Conservation (phyloP, 2,329 filamentous ascomycete genomes). For the Tolypocladium inflatum region DNA sequence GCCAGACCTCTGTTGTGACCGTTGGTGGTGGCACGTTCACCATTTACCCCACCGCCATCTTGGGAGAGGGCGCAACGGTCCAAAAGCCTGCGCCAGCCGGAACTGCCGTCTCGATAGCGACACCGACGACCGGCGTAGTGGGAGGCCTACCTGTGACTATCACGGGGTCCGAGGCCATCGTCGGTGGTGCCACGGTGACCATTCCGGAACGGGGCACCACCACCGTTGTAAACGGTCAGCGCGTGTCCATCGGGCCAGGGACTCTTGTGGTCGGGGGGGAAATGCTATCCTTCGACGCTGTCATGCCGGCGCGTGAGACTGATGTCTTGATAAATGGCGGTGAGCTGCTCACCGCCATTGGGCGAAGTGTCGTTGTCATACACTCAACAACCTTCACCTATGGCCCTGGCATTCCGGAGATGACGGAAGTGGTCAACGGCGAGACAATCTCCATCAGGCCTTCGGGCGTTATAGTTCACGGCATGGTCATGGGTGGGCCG, state of each 20-base stretch:
- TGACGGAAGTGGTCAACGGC: conserved; percentile 34
- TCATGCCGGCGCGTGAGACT: conserved; percentile 21
- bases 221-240: conserved; percentile 20
- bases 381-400: conserved; percentile 36
- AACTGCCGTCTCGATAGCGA: conserved; percentile 18
- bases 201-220: conserved; percentile 27
- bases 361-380: conserved; percentile 29
- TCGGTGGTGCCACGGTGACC: conserved; percentile 33
- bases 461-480: conserved; percentile 28
- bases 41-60: conserved; percentile 35
- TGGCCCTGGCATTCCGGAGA: conserved; percentile 20
- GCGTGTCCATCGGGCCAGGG: conserved; percentile 24
- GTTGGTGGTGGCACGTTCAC: conserved; percentile 34
- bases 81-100: conserved; percentile 26
- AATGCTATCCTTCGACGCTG: conserved; percentile 24
- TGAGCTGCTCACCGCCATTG: conserved; percentile 34
- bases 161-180: conserved; percentile 27
- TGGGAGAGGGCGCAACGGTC: conserved; percentile 35
- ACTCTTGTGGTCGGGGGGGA: conserved; percentile 24
- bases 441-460: conserved; percentile 43
- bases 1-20: conserved; percentile 30
- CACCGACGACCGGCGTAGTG: conserved; percentile 27
- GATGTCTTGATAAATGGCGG: conserved; percentile 39
- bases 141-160: conserved; percentile 31
- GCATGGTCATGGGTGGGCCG: conserved; percentile 32